Conservation (phyloP, 2,329 filamentous ascomycete species). For the Fusarium agapanthi region DNA sequence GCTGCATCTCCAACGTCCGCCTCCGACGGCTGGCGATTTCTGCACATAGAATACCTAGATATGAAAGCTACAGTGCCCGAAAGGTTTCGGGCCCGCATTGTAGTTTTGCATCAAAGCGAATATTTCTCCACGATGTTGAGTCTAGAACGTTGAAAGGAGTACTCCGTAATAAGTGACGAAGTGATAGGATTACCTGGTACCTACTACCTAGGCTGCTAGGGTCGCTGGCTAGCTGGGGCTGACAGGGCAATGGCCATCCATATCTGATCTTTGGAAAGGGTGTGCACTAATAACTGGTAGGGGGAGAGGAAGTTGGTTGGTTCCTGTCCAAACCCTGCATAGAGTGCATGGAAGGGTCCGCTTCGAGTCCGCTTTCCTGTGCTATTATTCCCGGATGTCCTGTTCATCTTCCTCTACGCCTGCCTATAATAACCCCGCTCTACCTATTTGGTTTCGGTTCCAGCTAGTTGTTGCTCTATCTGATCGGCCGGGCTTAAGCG, state of each 20-base stretch:
- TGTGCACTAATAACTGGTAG: slow-evolving; percentile 7
- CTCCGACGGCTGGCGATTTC: not conserved
- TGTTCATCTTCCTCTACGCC: slow-evolving; percentile 7
- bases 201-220: not conserved
- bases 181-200: not conserved
- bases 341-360: slow-evolving; percentile 15
- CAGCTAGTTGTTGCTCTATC: not conserved
- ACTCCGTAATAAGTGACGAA: not conserved
- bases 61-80: not conserved
- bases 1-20: not conserved
- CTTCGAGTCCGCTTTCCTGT: slow-evolving; percentile 15
- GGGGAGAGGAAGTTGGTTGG: not conserved
- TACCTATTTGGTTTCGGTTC: not conserved
- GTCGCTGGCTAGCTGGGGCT: not conserved
- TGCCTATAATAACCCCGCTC: not conserved
- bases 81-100: slow-evolving; percentile 7
- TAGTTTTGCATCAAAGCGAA: not conserved
- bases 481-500: not conserved
- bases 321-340: slow-evolving; percentile 21
- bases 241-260: not conserved
- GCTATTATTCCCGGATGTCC: slow-evolving; percentile 25
- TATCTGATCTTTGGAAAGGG: slow-evolving; percentile 2
- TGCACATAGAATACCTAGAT: not conserved
- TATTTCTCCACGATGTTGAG: slow-evolving; percentile 18
- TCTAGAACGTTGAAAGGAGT: slow-evolving; percentile 31